Base-by-base conservation (phyloP, 2,329 filamentous ascomycete genomes). In the Dactylonectria estremocensis region DNA sequence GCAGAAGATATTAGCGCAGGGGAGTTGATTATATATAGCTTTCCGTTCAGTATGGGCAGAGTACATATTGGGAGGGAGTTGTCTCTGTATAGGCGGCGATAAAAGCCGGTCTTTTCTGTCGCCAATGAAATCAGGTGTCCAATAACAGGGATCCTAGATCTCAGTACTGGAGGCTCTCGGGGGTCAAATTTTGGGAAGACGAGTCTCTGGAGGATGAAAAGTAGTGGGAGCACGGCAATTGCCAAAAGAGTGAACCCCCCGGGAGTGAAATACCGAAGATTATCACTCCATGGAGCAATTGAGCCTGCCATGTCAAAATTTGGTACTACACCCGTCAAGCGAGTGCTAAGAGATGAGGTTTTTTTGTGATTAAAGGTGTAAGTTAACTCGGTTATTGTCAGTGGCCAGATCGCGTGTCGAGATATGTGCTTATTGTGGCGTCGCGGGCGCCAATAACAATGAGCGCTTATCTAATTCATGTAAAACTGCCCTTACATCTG, bases 11-110 rank as follows among this genome's bases (percentile, higher is more conserved):
- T 77, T 0, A 86, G 69, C 1, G 71, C 59, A 0, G 85, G 82
- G 0, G 78, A 78, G 35, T 78, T 81, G 24, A 86, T 80, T 20
- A 85, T 69, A 68, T 87, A 87, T 14, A 83, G 74, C 45, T 83
- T 83, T n/a, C 77, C 72, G 43, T 76, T 80, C 11, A 85, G 72
- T 70, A 86, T 81, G 6, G 81, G 82, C 5, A 61, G 49, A 4
- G 59, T 61, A 24, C 59, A 61, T 14, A 61, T 61, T 3, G 59
- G 49, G n/a, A 55, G 28, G 5, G 22, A 14, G 3, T 10, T 22
- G 18, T 61, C 59, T 5, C 46, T 35, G 13, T 61, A 46, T 14
- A 61, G 28, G 13, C 49, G 40, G 37, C 37, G 53, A 35, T 61
- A 61, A 49, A 49, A 55, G 37, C 59, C 45, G 2, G 49, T 22